Evolutionary conservation across 805 yeast species (phyloP).

Genomic region (Yarrowia osloensis): DNA sequence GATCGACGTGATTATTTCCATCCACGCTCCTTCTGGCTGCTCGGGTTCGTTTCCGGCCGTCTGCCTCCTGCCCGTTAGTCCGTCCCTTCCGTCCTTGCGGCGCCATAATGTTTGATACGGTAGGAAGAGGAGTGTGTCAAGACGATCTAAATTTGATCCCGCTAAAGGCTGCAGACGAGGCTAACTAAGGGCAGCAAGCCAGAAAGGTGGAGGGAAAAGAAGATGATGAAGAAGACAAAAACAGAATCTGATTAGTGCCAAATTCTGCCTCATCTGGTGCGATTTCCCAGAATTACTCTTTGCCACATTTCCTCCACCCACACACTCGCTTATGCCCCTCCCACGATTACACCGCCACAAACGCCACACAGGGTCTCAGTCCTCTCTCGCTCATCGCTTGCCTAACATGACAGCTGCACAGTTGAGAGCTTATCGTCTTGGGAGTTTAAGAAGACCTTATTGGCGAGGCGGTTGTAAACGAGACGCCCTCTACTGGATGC

Average conservation of each 20-base stretch:
- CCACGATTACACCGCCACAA: neutral
- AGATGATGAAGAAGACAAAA: neutral
- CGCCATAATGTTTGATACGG: neutral
- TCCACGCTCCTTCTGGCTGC: neutral
- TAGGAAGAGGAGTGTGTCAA: neutral
- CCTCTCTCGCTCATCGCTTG: neutral
- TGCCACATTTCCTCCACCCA: neutral
- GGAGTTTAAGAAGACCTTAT: neutral
- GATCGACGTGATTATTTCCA: neutral
- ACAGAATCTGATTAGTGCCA: too few species aligned
- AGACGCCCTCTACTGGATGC: neutral
- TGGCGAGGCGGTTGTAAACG: neutral
- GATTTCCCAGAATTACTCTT: neutral
- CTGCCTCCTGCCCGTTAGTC: neutral
- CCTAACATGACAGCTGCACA: constrained; percentile 9
- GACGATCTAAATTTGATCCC: neutral
- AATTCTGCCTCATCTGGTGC: neutral
- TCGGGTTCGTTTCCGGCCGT: neutral
- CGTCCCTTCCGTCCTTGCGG: constrained; percentile 19
- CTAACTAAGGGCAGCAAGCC: neutral
- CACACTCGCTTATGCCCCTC: neutral
- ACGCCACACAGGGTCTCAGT: neutral
- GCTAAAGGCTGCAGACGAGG: neutral
- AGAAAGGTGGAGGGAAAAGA: too few species aligned
- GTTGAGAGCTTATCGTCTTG: constrained; percentile 10